Base-by-base conservation (phyloP, 2,329 filamentous ascomycete species). In the Ramularia endophylla region DNA sequence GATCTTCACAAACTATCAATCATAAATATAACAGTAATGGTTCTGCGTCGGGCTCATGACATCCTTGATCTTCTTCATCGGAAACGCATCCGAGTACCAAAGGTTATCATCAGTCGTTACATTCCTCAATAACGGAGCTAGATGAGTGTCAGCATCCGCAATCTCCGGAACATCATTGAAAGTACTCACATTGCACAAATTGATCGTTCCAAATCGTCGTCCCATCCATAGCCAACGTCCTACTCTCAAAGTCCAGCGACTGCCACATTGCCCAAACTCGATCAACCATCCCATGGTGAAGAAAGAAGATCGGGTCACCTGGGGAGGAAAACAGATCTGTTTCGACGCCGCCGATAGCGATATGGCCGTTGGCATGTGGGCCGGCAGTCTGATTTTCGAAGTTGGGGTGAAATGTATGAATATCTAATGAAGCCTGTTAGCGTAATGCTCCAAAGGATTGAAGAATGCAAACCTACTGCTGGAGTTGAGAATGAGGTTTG, bases 211-310 rank as follows among this genome's bases (percentile, higher is more conserved):
- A 31, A 25, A 11, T 11, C 17, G 12, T 17, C 17, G 17, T 19
- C 5, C 31, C 16, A n/a, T 34, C 31, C 31, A 34, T 9, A 8
- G 31, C 19, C 12, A 16, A 33, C 8, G 27, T 37, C 8, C 70
- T 57, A 5, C 55, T 55, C 22, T 53, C 46, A 15, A 62, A 47
- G 38, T 73, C 63, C 34, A 64, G 51, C 43, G 66, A 67, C 52
- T 74, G 70, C 72, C 72, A 75, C 6, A 67, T 69, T 59, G 65
- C 67, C 57, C 63, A 75, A 2, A 65, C 47, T 1, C 67, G 60
- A 22, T 49, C 46, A 13, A 46, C 46, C 15, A 74, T 64, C 8
- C 46, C 48, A 43, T 74, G 71, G 47, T 74, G 71, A 15, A 69
- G 58, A 55, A 63, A 74, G 58, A 74, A 73, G 9, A 61, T 52